These are phyloP conservation scores for Tarenaya hassleriana DNA, from an alignment of 345 rosid genomes.

Conservation along the genomic window DNA sequence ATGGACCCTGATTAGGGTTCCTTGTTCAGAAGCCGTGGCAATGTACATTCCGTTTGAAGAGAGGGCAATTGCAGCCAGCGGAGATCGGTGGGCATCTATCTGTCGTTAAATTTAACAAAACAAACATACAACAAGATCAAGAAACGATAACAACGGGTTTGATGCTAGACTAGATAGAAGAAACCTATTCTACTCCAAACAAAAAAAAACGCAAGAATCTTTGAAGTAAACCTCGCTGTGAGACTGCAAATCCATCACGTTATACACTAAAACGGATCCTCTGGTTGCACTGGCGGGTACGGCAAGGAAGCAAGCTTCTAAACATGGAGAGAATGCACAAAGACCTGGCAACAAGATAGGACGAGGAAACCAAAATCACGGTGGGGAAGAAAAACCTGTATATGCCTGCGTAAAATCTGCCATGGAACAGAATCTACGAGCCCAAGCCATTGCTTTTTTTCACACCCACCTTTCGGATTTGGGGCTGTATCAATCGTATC, in stretches of 20 bases:
- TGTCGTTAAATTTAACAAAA: slow-evolving; percentile 28
- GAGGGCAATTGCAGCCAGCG: slow-evolving; percentile 71
- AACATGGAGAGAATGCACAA: slow-evolving; percentile 75
- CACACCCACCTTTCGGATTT: slow-evolving; percentile 82
- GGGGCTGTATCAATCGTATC: slow-evolving; percentile 38
- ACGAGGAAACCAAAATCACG: too few relatives aligned
- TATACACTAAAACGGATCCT: slow-evolving; percentile 84
- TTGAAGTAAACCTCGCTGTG: slow-evolving; percentile 83
- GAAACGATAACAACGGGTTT: neutral
- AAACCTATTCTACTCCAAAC: too few relatives aligned
- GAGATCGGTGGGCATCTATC: slow-evolving; percentile 90
- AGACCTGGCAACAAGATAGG: too few relatives aligned
- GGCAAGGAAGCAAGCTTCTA: slow-evolving; percentile 87
- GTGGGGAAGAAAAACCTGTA: too few relatives aligned
- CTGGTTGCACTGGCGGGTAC: slow-evolving; percentile 74
- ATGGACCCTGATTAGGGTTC: slow-evolving; percentile 81
- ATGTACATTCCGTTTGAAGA: slow-evolving; percentile 76
- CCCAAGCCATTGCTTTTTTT: too few relatives aligned
- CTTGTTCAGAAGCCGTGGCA: slow-evolving; percentile 96
- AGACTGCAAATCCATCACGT: slow-evolving; percentile 65
- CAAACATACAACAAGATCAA: neutral
- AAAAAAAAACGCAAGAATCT: too few relatives aligned
- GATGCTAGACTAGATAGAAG: too few relatives aligned
- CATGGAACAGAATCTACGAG: too few relatives aligned
- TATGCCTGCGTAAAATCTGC: too few relatives aligned